Evolutionary conservation across 2,329 filamentous ascomycete species (phyloP).

Genomic region (Byssochlamys sp.): DNA sequence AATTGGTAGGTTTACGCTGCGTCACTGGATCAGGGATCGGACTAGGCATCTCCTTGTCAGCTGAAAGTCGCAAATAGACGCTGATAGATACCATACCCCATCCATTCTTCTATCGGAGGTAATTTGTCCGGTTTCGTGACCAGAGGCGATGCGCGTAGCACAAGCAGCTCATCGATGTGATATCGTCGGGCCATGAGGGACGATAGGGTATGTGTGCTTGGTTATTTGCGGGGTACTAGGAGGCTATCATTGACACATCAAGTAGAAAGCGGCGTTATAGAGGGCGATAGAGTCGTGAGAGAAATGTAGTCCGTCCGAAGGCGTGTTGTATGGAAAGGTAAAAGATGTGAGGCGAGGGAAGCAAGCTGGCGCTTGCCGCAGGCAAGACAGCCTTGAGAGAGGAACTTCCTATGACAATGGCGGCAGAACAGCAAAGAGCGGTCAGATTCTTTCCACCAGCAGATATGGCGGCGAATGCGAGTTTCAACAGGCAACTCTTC

Average conservation of each 20-base stretch:
- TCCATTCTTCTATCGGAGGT: slow-evolving; percentile 86
- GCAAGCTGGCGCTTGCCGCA: background rate
- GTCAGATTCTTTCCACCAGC: background rate
- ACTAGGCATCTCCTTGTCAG: slow-evolving; percentile 19
- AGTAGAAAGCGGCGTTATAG: background rate
- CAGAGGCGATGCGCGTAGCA: slow-evolving; percentile 70
- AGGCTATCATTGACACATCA: slow-evolving; percentile 8
- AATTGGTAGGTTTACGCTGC: slow-evolving; percentile 28
- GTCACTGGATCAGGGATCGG: slow-evolving; percentile 34
- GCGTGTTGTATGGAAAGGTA: background rate
- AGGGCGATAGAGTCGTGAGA: background rate
- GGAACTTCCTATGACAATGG: background rate
- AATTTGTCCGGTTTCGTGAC: slow-evolving; percentile 69
- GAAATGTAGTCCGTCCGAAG: background rate
- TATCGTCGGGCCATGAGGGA: slow-evolving; percentile 51
- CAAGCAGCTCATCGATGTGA: slow-evolving; percentile 63
- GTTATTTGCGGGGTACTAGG: slow-evolving; percentile 11
- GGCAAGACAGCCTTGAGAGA: background rate
- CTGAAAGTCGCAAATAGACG: slow-evolving; percentile 7
- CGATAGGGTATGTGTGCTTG: slow-evolving; percentile 10
- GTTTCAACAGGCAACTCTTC: background rate
- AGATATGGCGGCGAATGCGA: background rate
- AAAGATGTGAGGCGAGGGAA: background rate
- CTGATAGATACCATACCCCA: slow-evolving; percentile 60
- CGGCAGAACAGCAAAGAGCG: background rate